A percentile compares a stretch with the other conserved stretches of the same genome.
phyloP scores from a whole-genome alignment of 2,329 filamentous ascomycete species.

The Chalaropsis ovoidea region DNA sequence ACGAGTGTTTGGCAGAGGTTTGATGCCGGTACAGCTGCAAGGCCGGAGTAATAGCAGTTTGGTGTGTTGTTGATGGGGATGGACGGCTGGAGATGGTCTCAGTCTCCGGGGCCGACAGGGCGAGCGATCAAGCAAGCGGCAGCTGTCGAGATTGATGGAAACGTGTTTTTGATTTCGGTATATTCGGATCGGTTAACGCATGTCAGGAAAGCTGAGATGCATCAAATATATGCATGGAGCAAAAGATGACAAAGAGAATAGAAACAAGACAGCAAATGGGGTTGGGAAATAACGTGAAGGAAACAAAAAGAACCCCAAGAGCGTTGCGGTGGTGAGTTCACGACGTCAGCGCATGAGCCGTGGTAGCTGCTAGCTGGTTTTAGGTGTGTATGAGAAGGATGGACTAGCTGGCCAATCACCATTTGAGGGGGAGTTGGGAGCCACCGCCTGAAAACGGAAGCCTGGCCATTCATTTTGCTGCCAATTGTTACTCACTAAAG shows the following conservation, averaged over 20 bases:
- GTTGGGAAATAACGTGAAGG: not conserved
- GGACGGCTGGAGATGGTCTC: not conserved
- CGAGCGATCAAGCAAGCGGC: conserved; percentile 25
- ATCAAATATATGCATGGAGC: not conserved
- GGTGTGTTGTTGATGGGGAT: not conserved
- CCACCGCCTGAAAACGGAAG: conserved; percentile 21
- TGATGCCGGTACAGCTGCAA: not conserved
- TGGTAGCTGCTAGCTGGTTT: conserved; percentile 15
- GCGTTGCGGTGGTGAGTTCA: conserved; percentile 2
- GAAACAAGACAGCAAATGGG: not conserved
- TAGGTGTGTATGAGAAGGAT: conserved; percentile 21
- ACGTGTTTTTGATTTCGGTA: conserved; percentile 13
- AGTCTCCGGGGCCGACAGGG: conserved; percentile 22
- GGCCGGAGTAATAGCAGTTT: not conserved
- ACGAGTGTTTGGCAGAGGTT: not conserved
- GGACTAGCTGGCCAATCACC: conserved; percentile 1
- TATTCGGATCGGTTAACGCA: conserved; percentile 8
- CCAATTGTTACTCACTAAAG: conserved; percentile 11
- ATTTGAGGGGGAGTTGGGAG: not conserved
- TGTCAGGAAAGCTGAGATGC: not conserved
- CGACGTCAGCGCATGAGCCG: conserved; percentile 23
- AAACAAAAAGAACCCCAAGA: conserved; percentile 1
- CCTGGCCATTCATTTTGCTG: not conserved
- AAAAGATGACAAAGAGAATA: conserved; percentile 3
- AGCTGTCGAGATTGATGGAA: conserved; percentile 3